Conservation (phyloP, 2,329 filamentous ascomycete genomes). For the Exophiala spinifera region DNA sequence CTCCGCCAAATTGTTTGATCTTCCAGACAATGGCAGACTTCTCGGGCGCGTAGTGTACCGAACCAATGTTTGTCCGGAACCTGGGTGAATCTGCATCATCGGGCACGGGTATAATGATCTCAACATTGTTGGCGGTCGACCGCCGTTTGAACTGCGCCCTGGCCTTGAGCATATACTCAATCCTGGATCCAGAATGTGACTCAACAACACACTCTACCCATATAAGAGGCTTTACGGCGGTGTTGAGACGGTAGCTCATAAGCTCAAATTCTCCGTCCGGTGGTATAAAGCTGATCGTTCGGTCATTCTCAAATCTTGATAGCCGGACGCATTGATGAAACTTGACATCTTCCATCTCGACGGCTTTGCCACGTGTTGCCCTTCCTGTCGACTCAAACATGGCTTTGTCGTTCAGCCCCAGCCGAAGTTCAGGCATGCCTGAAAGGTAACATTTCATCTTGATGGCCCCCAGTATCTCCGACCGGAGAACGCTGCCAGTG, state of each 20-base stretch:
- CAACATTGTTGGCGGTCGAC: conserved; percentile 97
- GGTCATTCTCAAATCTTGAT: conserved; percentile 95
- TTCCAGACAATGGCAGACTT: conserved; percentile 99
- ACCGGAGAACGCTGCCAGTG: conserved; percentile 90
- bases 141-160: conserved; percentile 97
- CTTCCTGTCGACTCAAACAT: conserved; percentile 99
- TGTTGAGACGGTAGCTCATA: conserved; percentile 98
- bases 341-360: conserved; percentile 99
- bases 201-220: conserved; percentile 99
- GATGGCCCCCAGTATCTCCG: conserved; percentile 92
- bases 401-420: conserved; percentile 97
- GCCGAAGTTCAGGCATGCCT: conserved; percentile 91
- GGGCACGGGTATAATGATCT: conserved; percentile 94
- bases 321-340: conserved; percentile 98
- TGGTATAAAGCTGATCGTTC: conserved; percentile 97
- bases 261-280: conserved; percentile 98
- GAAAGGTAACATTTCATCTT: conserved; percentile 99
- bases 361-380: conserved; percentile 89
- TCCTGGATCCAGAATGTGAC: conserved; percentile 87
- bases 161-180: conserved; percentile 99
- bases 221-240: conserved; percentile 95
- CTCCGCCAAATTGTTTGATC: conserved; percentile 99
- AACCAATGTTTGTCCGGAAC: conserved; percentile 95
- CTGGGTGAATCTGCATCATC: conserved; percentile 95
- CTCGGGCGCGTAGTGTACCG: conserved; percentile 95